Evolutionary conservation across 305 asterid species (phyloP).

Genomic region (Solanum hybrid): DNA sequence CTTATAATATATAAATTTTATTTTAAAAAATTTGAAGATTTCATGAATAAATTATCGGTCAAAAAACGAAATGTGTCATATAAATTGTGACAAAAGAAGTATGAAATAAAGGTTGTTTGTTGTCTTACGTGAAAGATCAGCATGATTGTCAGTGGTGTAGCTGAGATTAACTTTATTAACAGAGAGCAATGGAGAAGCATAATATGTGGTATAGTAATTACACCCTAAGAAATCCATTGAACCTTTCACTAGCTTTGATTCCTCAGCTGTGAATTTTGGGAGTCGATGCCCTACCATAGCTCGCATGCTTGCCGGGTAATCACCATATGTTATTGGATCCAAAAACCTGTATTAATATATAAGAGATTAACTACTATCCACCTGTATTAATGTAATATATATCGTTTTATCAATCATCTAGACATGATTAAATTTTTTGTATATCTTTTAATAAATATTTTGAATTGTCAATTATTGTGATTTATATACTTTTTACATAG

Average conservation of each 20-base stretch:
- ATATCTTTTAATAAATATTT: too few relatives aligned
- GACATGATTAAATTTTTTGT: neutral
- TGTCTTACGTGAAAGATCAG: constrained; percentile 1
- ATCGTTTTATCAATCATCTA: neutral
- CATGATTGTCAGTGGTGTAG: constrained; percentile 4
- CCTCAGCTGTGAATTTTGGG: constrained; percentile 7
- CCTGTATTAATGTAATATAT: neutral
- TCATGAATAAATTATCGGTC: neutral
- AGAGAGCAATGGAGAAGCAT: neutral
- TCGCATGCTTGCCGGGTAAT: constrained; percentile 11
- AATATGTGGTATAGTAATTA: constrained; percentile 3
- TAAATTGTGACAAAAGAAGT: too few relatives aligned
- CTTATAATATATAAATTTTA: too few relatives aligned
- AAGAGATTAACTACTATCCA: too few relatives aligned
- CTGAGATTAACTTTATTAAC: neutral
- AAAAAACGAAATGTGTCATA: neutral
- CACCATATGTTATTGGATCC: constrained; percentile 15
- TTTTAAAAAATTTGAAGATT: too few relatives aligned
- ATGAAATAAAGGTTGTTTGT: neutral
- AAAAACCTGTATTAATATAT: constrained; percentile 5
- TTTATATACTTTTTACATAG: neutral
- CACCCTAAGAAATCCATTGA: constrained; percentile 13
- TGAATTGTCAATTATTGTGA: too few relatives aligned
- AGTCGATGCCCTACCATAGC: constrained; percentile 8
- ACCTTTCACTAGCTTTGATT: constrained; percentile 1